These are phyloP conservation scores for Aureobasidium sp. DNA, from an alignment of 2,329 filamentous ascomycete species.

Conservation along the genomic window DNA sequence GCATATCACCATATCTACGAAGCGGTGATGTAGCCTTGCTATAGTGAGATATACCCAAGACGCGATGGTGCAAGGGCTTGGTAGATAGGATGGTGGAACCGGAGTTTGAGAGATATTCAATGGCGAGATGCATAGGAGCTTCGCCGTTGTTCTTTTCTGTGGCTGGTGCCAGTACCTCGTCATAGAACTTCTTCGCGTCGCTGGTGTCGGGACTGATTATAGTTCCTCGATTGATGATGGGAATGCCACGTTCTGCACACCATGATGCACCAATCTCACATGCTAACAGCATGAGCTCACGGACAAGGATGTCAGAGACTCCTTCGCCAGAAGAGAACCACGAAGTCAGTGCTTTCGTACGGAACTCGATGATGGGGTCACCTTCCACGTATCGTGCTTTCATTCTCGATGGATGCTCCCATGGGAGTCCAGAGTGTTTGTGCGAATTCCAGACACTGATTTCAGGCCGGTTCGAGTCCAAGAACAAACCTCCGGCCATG, in stretches of 20 bases:
- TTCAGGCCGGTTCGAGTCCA: conserved; percentile 22
- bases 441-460: conserved; percentile 30
- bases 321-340: conserved; percentile 20
- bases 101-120: conserved; percentile 33
- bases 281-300: conserved; percentile 49
- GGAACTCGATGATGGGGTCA: conserved; percentile 36
- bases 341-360: conserved; percentile 26
- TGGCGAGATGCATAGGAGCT: conserved; percentile 29
- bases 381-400: conserved; percentile 30
- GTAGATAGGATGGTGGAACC: conserved; percentile 38
- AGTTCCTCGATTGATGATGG: conserved; percentile 40
- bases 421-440: conserved; percentile 27
- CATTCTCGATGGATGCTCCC: conserved; percentile 33
- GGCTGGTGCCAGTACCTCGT: conserved; percentile 30
- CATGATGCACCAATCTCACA: conserved; percentile 42
- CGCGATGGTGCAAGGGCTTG: conserved; percentile 39
- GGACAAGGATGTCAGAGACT: conserved; percentile 25
- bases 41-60: conserved; percentile 46
- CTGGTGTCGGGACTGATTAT: conserved; percentile 16
- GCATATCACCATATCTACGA: conserved; percentile 51
- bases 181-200: conserved; percentile 19
- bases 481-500: conserved; percentile 30
- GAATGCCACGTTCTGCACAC: conserved; percentile 44
- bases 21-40: conserved; percentile 53
- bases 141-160: conserved; percentile 27